phyloP scores from a whole-genome alignment of 129 eudicot species.

The Kitagawia praeruptora region DNA sequence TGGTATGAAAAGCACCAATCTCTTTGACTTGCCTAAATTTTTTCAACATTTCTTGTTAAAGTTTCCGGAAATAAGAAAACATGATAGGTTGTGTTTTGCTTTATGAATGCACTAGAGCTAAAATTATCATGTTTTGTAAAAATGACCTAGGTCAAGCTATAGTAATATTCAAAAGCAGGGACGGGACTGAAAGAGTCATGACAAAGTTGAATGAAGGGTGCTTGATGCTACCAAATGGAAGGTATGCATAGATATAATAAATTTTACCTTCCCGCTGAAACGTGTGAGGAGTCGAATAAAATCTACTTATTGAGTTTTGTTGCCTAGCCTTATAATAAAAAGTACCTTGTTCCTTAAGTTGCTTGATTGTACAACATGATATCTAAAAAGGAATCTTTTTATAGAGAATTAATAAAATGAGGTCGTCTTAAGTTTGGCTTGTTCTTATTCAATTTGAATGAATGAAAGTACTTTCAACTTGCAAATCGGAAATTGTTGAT shows the following conservation, averaged over 20 bases:
- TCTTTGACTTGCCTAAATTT: neutral
- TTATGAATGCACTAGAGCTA: neutral
- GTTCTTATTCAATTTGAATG: neutral
- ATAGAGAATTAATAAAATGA: neutral
- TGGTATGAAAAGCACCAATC: constrained; percentile 34
- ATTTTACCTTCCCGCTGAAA: neutral
- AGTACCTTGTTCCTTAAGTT: neutral
- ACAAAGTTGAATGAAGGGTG: constrained; percentile 45
- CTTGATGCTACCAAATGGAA: constrained; percentile 58
- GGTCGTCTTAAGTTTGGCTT: neutral
- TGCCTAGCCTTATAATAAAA: neutral
- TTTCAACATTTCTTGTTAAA: neutral
- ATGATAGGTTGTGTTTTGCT: neutral
- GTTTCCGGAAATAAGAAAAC: neutral
- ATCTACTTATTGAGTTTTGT: neutral
- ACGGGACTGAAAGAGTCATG: constrained; percentile 41
- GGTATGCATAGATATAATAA: constrained; percentile 30
- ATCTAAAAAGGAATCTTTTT: neutral
- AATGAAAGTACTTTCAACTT: neutral
- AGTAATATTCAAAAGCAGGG: constrained; percentile 43
- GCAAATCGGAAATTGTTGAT: neutral
- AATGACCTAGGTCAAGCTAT: constrained; percentile 69
- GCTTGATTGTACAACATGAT: neutral
- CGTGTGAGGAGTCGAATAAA: neutral
- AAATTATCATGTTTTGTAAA: constrained; percentile 8